A percentile compares a stretch with the other conserved stretches of the same genome.
These are phyloP conservation scores for Ophiobolus disseminans DNA, from an alignment of 2,329 filamentous ascomycete species.

Conservation along the genomic window DNA sequence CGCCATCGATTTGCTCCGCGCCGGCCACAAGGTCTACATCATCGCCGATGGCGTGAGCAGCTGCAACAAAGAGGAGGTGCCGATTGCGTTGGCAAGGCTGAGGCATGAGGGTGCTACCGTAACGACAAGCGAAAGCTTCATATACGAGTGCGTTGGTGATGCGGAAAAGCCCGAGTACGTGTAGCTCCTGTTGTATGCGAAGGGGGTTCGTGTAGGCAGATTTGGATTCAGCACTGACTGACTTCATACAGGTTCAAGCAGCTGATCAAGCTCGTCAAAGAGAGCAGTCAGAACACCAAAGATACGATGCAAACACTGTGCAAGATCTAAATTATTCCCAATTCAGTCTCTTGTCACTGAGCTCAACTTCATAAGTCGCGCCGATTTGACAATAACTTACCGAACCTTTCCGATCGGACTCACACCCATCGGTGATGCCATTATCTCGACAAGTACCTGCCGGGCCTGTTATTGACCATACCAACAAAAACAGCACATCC, in stretches of 20 bases:
- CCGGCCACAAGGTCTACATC: constrained; percentile 83
- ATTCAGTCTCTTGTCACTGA: too few species aligned
- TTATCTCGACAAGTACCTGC: too few species aligned
- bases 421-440: too few species aligned
- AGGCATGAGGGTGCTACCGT: constrained; percentile 77
- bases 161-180: constrained; percentile 67
- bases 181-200: too few species aligned
- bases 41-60: constrained; percentile 89
- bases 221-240: too few species aligned
- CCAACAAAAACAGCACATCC: too few species aligned
- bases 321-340: constrained; percentile 65
- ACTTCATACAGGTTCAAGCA: constrained; percentile 71
- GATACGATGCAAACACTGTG: constrained; percentile 70
- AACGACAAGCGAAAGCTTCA: constrained; percentile 85
- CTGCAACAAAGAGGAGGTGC: constrained; percentile 82
- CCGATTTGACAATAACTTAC: too few species aligned
- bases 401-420: too few species aligned
- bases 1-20: constrained; percentile 73
- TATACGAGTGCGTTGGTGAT: constrained; percentile 91
- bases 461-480: too few species aligned
- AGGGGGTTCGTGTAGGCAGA: too few species aligned
- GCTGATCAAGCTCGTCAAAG: constrained; percentile 80
- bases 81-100: constrained; percentile 77
- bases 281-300: constrained; percentile 73
- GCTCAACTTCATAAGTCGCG: too few species aligned